Evolutionary conservation across 352 stramenopile species (phyloP), one percentile per base, ranked within the genome.

Genomic region (Peronospora destructor): DNA sequence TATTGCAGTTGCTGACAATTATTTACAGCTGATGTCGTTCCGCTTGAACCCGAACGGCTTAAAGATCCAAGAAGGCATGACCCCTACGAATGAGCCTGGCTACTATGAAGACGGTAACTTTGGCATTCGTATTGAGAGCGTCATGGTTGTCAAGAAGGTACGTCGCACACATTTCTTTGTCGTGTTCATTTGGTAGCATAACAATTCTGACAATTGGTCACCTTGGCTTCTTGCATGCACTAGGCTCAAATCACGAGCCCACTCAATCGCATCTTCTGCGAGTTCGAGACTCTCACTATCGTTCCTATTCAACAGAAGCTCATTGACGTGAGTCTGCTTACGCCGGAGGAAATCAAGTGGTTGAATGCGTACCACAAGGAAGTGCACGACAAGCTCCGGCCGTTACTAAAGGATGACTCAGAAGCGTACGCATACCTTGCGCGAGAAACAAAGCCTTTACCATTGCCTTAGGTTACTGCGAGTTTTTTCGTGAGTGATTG

Each of bases 111-210:
- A 96, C 56, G 95, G 94, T 33, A 84, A 94, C 36, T 99, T 98
- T 76, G 96, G 97, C 29, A 98, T 99, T 57, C 93, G 97, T 48
- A 99, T 99, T 52, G 97, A 99, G 67, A 99, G 98, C 58, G 71
- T 99, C 13, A 73, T 99, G 55, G 82, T 98, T 55, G 90, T 89
- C 48, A 84, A 95, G 59, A 91, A 97, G 66, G 90, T 93, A 16
- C 60, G 76, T 48, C 34, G 10, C 16, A 37, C 7, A 14, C 30
- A 12, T 13, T n/a, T 21, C n/a, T 8, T 21, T 36, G 19, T 12
- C 28, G 23, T 9, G 41, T 39, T 44, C 6, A 12, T 53, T 53
- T 45, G 13, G 3, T 43, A 9, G 21, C 17, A 3, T 6, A 2
- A 29, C 4, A 28, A 7, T 38, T 33, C 17, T 67, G 35, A 58